Evolutionary conservation across 177 flowering plant species (phyloP).

Genomic region (Vitis hybrid): DNA sequence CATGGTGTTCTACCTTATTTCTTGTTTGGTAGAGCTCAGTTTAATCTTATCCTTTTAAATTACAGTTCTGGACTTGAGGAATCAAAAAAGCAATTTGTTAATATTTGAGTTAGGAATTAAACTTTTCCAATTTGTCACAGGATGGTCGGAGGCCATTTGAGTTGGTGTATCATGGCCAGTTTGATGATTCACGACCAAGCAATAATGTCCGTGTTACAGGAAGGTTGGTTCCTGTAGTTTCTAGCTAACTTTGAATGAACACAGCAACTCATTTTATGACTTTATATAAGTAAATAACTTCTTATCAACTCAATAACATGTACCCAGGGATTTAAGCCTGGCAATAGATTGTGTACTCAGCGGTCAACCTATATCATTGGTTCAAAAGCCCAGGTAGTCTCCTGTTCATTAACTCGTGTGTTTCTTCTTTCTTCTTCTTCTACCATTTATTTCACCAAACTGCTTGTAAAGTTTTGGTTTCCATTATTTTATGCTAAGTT

Average conservation of each 20-base stretch:
- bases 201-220: slow-evolving; percentile 74
- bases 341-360: slow-evolving; percentile 86
- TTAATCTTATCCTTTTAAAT: neutral
- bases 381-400: slow-evolving; percentile 79
- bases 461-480: neutral
- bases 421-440: neutral
- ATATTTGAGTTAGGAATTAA: neutral
- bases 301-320: neutral
- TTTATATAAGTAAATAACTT: neutral
- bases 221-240: slow-evolving; percentile 46
- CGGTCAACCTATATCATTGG: slow-evolving; percentile 58
- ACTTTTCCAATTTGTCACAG: slow-evolving; percentile 37
- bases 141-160: slow-evolving; percentile 93
- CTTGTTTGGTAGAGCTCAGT: neutral
- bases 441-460: neutral
- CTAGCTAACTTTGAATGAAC: neutral
- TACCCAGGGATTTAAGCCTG: slow-evolving; percentile 66
- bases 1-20: neutral
- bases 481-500: neutral
- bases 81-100: too few relatives aligned
- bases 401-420: neutral
- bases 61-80: neutral
- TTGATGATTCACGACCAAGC: slow-evolving; percentile 93
- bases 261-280: neutral
- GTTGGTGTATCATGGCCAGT: slow-evolving; percentile 93